Conservation (phyloP, 78 protist genomes). For the Bodo saltans region DNA sequence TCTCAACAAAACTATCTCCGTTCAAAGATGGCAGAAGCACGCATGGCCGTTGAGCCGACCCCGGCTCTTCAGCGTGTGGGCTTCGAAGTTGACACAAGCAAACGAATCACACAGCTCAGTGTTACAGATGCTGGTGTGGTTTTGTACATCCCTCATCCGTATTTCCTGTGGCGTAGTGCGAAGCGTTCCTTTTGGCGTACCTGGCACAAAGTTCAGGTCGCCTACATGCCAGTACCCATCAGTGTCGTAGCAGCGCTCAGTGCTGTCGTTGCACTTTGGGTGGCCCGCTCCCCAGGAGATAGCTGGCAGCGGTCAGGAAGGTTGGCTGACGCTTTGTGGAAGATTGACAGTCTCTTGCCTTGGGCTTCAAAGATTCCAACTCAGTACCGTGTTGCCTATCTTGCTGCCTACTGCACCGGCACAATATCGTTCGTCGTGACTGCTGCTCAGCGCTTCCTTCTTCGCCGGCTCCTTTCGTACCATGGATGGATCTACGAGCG, state of each 20-base stretch:
- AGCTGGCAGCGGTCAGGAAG: neutral
- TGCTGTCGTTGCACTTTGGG: neutral
- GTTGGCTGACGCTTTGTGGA: neutral
- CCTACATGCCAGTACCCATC: neutral
- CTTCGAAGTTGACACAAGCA: neutral
- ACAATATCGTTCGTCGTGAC: neutral
- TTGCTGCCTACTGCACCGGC: neutral
- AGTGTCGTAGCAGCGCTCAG: neutral
- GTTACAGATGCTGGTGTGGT: conserved; percentile 4
- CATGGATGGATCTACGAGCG: conserved; percentile 30
- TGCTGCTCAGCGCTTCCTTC: conserved; percentile 4
- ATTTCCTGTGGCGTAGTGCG: neutral
- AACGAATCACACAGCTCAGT: neutral
- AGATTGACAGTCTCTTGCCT: neutral
- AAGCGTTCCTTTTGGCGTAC: neutral
- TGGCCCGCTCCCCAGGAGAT: neutral
- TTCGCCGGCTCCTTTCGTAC: conserved; percentile 16
- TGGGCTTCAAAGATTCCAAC: neutral
- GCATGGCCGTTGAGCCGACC: neutral
- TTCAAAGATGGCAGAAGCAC: neutral
- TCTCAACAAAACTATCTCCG: too few relatives aligned
- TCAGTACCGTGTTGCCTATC: conserved; percentile 5
- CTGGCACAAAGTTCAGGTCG: neutral
- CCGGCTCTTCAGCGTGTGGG: neutral
- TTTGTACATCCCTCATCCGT: conserved; percentile 25